Base-by-base conservation (phyloP, 108 stramenopile species). In the Parietichytrium sp. region DNA sequence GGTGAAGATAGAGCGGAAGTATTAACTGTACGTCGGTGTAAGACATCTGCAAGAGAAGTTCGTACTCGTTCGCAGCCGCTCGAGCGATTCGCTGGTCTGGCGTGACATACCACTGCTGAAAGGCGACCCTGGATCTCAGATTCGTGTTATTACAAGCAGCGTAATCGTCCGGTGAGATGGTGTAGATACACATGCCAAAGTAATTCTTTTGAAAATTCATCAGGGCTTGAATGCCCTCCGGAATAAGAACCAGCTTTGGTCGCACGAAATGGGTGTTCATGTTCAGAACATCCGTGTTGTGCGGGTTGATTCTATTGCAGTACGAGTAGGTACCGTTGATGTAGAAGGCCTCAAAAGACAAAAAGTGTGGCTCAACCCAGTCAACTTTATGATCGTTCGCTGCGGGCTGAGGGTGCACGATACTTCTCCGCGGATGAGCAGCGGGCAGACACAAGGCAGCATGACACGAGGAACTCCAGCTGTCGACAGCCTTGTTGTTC, bases 201-300 rank as follows among this genome's bases (percentile, higher is more conserved):
- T 72, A 72, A 42, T 72, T 72, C 6, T 33, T 42, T 25, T 72
- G 61, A 2, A 72, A 72, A 25, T 72, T 72, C 6, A 25, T 42
- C 15, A 72, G n/a, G 38, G 61, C 61, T n/a, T 72, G 38, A 25
- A 72, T 25, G 8, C 38, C 61, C 61, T 72, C 61, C 6, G 61
- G 61, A 16, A 72, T 33, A 47, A 42, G 38, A 6, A 72, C 10
- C 15, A 72, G 33, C 1, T 72, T 72, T n/a, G 61, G 61, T 12
- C 20, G 61, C 61, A 72, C 6, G 3, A 72, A 72, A 27, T 72
- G 61, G 23, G 45, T 13, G 20, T 72, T 25, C 20, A 72, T 42
- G 23, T 72, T 72, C 38, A 72, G 61, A 10, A 72, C 38, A 25
- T 72, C 61, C 6, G 61, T 72, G n/a, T n/a, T n/a, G 61, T 72